Percentiles rank a stretch among this genome's conserved stretches.
Conservation (phyloP, 2,329 filamentous ascomycete genomes). For the Claviceps arundinis region DNA sequence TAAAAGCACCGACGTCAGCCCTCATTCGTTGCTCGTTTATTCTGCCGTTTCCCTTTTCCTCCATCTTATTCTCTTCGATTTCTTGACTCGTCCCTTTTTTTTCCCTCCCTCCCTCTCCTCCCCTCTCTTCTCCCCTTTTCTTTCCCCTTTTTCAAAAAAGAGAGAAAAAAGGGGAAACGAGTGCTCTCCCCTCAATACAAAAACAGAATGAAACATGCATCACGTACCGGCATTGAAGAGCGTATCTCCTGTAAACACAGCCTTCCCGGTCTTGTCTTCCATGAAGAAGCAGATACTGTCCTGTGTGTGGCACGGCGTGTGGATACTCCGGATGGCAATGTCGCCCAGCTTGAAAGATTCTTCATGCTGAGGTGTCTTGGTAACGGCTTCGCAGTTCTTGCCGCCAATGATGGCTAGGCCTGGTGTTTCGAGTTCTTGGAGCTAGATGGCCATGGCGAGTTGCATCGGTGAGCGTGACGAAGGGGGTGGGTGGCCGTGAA, state of each 20-base stretch:
- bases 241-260: constrained; percentile 91
- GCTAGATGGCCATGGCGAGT: constrained; percentile 10
- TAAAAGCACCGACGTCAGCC: constrained; percentile 16
- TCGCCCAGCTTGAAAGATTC: constrained; percentile 71
- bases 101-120: no score
- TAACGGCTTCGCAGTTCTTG: constrained; percentile 71
- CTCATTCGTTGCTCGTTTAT: background rate
- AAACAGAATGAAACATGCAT: background rate
- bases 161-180: background rate
- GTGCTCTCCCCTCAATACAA: background rate
- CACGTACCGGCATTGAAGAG: constrained; percentile 68
- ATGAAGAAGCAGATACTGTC: constrained; percentile 95
- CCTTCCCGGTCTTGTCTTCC: constrained; percentile 62
- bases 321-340: constrained; percentile 74
- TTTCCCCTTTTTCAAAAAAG: background rate
- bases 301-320: constrained; percentile 96
- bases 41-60: background rate
- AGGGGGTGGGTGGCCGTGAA: no score
- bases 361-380: constrained; percentile 59
- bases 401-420: constrained; percentile 73
- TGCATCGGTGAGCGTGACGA: no score
- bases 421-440: constrained; percentile 36
- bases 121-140: no score
- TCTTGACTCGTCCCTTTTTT: no score
- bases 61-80: background rate